These are phyloP conservation scores for Phaeoacremonium minimum DNA, from an alignment of 2,329 filamentous ascomycete species.

Conservation along the genomic window DNA sequence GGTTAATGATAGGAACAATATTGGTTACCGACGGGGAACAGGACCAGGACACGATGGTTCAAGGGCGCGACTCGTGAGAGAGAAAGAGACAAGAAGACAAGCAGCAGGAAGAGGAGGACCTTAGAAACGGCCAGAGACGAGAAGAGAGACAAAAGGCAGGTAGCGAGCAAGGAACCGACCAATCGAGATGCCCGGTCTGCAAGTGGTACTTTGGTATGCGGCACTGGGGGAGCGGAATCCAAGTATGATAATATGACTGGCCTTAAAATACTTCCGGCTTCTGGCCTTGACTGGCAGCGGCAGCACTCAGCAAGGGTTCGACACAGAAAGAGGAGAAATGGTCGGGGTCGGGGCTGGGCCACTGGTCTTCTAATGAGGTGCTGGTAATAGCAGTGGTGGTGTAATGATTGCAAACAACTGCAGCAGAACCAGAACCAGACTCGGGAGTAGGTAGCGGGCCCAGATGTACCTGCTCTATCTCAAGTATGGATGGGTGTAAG, in stretches of 20 bases:
- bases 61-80: slow-evolving; percentile 3
- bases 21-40: too few species aligned
- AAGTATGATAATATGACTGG: slow-evolving; percentile 18
- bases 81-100: slow-evolving; percentile 8
- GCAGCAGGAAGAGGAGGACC: background rate
- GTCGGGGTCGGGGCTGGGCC: background rate
- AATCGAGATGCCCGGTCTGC: slow-evolving; percentile 14
- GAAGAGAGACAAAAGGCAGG: slow-evolving; percentile 11
- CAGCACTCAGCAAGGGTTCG: slow-evolving; percentile 14
- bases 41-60: too few species aligned
- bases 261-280: slow-evolving; percentile 15
- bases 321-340: background rate
- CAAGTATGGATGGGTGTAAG: too few species aligned
- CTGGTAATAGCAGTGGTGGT: too few species aligned
- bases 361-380: too few species aligned
- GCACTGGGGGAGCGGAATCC: slow-evolving; percentile 13
- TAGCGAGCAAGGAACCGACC: slow-evolving; percentile 14
- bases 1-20: too few species aligned
- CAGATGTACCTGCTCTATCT: too few species aligned
- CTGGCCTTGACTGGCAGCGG: slow-evolving; percentile 11
- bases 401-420: too few species aligned
- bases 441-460: too few species aligned
- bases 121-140: slow-evolving; percentile 6
- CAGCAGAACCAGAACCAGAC: too few species aligned
- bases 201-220: slow-evolving; percentile 14